Conservation (phyloP, 495 filamentous ascomycete genomes). For the Paragyromitra xinjiangensis region DNA sequence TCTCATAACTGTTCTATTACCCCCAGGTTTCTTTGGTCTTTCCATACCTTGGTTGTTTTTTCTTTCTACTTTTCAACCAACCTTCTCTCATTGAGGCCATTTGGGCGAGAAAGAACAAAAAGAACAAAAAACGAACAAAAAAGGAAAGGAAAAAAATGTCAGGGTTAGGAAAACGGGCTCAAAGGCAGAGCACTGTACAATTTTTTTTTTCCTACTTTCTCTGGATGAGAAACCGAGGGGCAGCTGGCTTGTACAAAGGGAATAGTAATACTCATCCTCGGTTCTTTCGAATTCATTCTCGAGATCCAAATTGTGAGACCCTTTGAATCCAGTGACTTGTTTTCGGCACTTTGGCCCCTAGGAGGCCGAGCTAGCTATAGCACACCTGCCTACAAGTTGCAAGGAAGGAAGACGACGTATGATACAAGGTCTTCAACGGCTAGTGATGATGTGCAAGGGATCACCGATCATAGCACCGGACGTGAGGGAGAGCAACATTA, state of each 20-base stretch:
- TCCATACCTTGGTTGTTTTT: constrained; percentile 9
- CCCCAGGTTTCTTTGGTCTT: constrained; percentile 17
- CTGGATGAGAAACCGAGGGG: constrained; percentile 1
- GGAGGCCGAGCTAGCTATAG: too few species aligned
- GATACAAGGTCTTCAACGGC: too few species aligned
- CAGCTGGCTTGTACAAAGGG: constrained; percentile 18
- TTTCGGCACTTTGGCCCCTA: neutral
- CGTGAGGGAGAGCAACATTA: too few species aligned
- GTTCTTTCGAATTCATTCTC: neutral
- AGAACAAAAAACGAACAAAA: constrained; percentile 6
- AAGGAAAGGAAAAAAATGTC: neutral
- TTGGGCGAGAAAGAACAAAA: constrained; percentile 24
- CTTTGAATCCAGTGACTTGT: neutral
- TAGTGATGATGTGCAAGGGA: too few species aligned
- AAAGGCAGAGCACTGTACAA: constrained; percentile 7
- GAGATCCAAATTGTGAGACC: neutral
- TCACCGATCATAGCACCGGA: too few species aligned
- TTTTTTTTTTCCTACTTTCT: constrained; percentile 18
- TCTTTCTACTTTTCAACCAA: constrained; percentile 13
- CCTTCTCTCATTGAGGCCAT: neutral
- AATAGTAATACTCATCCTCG: constrained; percentile 33
- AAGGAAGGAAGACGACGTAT: too few species aligned
- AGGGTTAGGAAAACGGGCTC: neutral
- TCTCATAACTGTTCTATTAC: constrained; percentile 15
- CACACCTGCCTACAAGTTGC: too few species aligned